phyloP scores from a whole-genome alignment of 495 filamentous ascomycete genomes.

The Rhypophila decipiens region DNA sequence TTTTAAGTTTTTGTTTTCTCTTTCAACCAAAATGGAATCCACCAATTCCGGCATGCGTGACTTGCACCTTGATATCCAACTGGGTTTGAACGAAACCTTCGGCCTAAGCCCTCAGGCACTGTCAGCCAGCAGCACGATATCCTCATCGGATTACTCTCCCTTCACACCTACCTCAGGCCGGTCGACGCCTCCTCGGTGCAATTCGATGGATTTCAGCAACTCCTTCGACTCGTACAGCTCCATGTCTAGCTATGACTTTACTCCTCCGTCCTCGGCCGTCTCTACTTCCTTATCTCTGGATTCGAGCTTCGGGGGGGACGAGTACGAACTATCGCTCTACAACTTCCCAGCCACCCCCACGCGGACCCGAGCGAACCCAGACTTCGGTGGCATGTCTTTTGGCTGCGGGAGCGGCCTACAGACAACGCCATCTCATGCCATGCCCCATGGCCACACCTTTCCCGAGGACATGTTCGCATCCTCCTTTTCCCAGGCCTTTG shows the following conservation, averaged over 20 bases:
- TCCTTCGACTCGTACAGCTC: slow-evolving; percentile 17
- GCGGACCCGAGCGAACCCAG: slow-evolving; percentile 2
- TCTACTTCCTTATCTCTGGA: slow-evolving; percentile 29
- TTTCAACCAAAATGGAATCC: slow-evolving; percentile 11
- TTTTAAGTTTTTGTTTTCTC: neutral
- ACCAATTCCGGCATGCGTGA: slow-evolving; percentile 7
- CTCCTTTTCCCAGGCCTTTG: neutral
- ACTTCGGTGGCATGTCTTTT: neutral
- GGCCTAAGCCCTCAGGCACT: slow-evolving; percentile 15
- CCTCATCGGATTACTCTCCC: slow-evolving; percentile 30
- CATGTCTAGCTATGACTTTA: slow-evolving; percentile 19
- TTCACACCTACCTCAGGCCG: slow-evolving; percentile 34
- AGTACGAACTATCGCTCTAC: slow-evolving; percentile 14
- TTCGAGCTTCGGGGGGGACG: slow-evolving; percentile 5
- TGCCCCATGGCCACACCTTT: slow-evolving; percentile 11
- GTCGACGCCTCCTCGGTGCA: slow-evolving; percentile 14
- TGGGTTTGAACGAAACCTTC: slow-evolving; percentile 16
- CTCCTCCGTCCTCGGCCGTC: slow-evolving; percentile 31
- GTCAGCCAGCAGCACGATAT: slow-evolving; percentile 23
- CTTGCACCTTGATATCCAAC: slow-evolving; percentile 14
- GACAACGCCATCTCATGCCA: slow-evolving; percentile 11
- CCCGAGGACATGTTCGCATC: neutral
- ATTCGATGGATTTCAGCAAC: slow-evolving; percentile 15
- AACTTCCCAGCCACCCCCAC: slow-evolving; percentile 17
- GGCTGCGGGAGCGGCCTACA: slow-evolving; percentile 5